Evolutionary conservation across 2,329 filamentous ascomycete species (phyloP).

Genomic region (Alternaria arbusti): DNA sequence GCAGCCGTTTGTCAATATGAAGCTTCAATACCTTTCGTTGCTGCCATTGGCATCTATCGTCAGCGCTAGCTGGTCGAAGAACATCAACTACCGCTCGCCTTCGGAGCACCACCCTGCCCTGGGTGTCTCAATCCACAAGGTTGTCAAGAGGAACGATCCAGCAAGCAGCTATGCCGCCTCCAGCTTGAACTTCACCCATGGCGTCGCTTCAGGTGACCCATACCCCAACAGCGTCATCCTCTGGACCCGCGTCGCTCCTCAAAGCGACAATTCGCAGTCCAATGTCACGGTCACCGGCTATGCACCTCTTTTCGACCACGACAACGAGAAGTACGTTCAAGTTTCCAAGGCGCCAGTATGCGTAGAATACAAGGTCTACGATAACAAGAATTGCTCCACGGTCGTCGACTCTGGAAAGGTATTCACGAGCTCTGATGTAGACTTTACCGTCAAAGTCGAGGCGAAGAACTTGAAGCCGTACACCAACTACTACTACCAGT

Average conservation of each 20-base stretch:
- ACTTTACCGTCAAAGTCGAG: constrained; percentile 73
- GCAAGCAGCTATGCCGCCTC: constrained; percentile 27
- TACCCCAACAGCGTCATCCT: constrained; percentile 49
- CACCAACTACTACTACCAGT: constrained; percentile 74
- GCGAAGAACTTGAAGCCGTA: constrained; percentile 67
- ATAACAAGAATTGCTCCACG: constrained; percentile 53
- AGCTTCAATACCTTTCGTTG: constrained; percentile 32
- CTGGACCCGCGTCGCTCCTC: constrained; percentile 46
- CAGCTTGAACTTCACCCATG: constrained; percentile 48
- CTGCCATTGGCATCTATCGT: constrained; percentile 22
- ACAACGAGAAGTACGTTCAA: constrained; percentile 59
- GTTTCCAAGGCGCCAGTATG: constrained; percentile 69
- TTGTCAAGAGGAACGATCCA: constrained; percentile 60
- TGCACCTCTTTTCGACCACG: constrained; percentile 61
- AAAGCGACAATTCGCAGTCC: constrained; percentile 49
- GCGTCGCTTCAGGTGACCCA: constrained; percentile 56
- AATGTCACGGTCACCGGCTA: constrained; percentile 63
- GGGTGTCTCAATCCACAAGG: constrained; percentile 68
- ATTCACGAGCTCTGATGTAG: constrained; percentile 75
- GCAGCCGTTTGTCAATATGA: constrained; percentile 27
- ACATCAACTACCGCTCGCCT: constrained; percentile 72
- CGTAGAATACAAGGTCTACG: constrained; percentile 68
- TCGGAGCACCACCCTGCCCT: constrained; percentile 68
- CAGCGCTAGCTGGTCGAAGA: constrained; percentile 49
- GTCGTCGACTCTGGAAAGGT: constrained; percentile 64